Percentiles rank a stretch among this genome's conserved stretches.
phyloP scores from a whole-genome alignment of 2,329 filamentous ascomycete genomes.

The Rugonectria rugulosa region DNA sequence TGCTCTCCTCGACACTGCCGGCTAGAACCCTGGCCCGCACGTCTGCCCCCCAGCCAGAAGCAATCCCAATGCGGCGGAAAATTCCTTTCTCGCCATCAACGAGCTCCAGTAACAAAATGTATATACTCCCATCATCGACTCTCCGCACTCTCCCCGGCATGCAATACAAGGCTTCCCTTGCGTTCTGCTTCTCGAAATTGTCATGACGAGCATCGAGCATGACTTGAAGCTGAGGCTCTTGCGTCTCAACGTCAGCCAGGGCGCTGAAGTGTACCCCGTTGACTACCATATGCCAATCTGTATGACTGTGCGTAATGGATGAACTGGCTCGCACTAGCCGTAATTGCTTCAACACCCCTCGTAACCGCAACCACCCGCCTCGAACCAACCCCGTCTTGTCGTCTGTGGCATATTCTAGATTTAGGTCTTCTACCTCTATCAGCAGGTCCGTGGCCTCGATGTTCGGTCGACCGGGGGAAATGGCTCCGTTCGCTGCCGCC shows the following conservation, averaged over 20 bases:
- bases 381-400: neutral
- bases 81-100: neutral
- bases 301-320: neutral
- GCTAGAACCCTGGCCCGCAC: neutral
- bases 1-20: neutral
- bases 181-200: neutral
- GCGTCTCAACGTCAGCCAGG: neutral
- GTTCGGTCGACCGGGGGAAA: neutral
- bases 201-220: neutral
- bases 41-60: neutral
- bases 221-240: neutral
- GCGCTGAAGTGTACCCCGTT: neutral
- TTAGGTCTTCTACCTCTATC: neutral
- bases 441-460: neutral
- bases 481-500: neutral
- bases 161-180: neutral
- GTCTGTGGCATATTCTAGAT: neutral
- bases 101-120: neutral
- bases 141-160: neutral
- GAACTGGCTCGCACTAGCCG: neutral
- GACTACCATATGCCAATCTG: neutral
- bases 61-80: neutral
- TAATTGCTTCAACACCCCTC: neutral
- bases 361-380: neutral
- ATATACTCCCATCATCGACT: neutral